Conservation (phyloP, 192 early-diverging fungal species). For the Pecoramyces ruminantium region DNA sequence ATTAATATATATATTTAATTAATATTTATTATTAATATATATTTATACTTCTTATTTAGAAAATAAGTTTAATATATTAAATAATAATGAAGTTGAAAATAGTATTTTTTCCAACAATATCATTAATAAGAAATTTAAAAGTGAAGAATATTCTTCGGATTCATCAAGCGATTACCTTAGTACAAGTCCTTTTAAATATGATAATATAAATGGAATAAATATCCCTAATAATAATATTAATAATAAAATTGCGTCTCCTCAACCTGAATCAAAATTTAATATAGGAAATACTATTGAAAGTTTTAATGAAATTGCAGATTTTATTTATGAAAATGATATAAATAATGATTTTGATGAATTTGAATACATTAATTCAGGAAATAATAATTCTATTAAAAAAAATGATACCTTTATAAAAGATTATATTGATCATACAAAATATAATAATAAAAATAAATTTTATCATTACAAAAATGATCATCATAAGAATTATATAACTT, state of each 20-base stretch:
- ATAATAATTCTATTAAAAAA: background rate
- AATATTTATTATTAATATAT: no score
- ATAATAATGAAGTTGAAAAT: background rate
- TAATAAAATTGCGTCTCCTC: background rate
- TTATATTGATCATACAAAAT: background rate
- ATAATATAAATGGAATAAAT: background rate
- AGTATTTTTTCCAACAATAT: background rate
- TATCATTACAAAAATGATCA: background rate
- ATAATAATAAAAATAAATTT: background rate
- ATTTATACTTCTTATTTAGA: background rate
- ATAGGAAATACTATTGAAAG: background rate
- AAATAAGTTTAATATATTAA: background rate
- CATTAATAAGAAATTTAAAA: background rate
- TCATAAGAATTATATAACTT: background rate
- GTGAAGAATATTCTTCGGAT: background rate
- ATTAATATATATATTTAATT: no score
- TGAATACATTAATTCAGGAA: background rate
- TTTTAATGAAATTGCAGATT: background rate
- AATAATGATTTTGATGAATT: background rate
- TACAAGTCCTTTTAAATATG: background rate
- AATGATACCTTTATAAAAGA: background rate
- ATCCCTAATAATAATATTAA: background rate
- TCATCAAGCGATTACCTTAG: background rate
- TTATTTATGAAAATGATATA: background rate
- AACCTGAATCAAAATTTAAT: background rate